Conservation (phyloP, 495 filamentous ascomycete species). For the Talaromyces thailandensis region DNA sequence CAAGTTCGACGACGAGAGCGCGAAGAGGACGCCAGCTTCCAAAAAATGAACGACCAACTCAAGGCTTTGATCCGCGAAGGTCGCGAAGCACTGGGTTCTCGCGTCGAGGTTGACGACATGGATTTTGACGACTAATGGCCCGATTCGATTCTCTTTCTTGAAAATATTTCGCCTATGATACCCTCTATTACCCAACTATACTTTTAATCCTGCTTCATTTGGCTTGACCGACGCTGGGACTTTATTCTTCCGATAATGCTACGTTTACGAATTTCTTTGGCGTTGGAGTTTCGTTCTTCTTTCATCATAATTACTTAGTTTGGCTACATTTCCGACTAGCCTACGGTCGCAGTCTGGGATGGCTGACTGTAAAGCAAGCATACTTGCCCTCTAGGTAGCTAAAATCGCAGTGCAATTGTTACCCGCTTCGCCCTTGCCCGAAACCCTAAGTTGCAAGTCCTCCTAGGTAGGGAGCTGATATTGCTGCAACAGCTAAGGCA, state of each 20-base stretch:
- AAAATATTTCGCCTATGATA: background rate
- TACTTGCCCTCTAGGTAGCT: no score
- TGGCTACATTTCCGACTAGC: background rate
- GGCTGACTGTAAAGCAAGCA: background rate
- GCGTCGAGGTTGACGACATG: slow-evolving; percentile 61
- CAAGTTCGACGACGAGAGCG: slow-evolving; percentile 59
- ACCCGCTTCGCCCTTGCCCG: no score
- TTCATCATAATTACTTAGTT: background rate
- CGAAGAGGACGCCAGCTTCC: slow-evolving; percentile 70
- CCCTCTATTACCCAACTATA: background rate
- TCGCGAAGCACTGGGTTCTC: slow-evolving; percentile 76
- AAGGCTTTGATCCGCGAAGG: slow-evolving; percentile 83
- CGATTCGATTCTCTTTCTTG: background rate
- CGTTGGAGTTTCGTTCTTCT: background rate
- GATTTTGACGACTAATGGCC: slow-evolving; percentile 25
- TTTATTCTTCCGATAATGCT: background rate
- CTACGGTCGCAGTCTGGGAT: background rate
- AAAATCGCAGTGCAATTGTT: no score
- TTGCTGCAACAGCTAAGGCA: no score
- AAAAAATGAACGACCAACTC: slow-evolving; percentile 66
- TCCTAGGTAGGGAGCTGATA: no score
- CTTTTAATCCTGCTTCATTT: background rate
- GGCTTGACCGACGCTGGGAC: background rate
- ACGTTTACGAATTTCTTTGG: background rate
- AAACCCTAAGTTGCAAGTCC: no score